Conservation (phyloP, 352 stramenopile species). For the Hyaloperonospora arabidopsidis region DNA sequence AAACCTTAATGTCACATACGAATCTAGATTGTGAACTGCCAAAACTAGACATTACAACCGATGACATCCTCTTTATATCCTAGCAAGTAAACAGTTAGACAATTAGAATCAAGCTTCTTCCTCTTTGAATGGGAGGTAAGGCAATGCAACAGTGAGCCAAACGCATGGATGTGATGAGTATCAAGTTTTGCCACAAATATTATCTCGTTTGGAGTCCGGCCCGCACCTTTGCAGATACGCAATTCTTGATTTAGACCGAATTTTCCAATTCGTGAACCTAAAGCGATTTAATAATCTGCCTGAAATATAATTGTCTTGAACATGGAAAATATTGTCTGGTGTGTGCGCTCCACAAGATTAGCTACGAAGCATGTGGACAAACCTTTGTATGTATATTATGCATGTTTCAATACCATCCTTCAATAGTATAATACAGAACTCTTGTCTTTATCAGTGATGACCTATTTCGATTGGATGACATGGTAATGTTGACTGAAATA, state of each 20-base stretch:
- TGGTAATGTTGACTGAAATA: not conserved
- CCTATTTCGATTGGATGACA: not conserved
- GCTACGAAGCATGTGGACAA: not conserved
- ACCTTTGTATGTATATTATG: not conserved
- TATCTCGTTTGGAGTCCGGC: not conserved
- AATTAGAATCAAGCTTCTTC: not conserved
- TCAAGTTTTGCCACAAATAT: not conserved
- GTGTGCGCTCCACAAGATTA: not conserved
- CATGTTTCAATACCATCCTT: not conserved
- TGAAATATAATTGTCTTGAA: constrained; percentile 1
- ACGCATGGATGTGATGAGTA: not conserved
- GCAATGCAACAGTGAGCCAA: not conserved
- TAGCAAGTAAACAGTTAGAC: not conserved
- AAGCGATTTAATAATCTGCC: not conserved
- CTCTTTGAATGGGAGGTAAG: not conserved
- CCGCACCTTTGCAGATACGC: not conserved
- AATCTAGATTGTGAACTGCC: not conserved
- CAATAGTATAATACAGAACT: not conserved
- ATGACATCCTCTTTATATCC: constrained; percentile 22
- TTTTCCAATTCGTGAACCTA: not conserved
- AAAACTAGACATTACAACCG: constrained; percentile 22
- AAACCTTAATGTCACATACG: not conserved
- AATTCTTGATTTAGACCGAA: constrained; percentile 5
- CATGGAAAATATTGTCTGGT: not conserved
- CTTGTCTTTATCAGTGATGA: not conserved